Conservation (phyloP, 495 filamentous ascomycete species). For the Aspergillus wentii region DNA sequence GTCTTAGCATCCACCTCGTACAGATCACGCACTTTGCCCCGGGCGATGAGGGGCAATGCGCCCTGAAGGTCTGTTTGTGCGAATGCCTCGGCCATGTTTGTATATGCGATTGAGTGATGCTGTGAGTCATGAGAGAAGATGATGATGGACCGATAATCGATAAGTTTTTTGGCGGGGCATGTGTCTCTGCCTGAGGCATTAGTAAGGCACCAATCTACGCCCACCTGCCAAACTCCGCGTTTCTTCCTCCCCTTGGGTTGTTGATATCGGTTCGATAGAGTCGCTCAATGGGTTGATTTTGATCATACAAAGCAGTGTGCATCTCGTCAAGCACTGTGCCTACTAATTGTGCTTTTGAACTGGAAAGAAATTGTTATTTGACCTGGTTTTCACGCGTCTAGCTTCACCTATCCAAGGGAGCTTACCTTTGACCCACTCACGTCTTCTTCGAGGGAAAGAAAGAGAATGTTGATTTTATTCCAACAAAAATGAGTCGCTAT, state of each 20-base stretch:
- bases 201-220: no score
- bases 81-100: constrained; percentile 41
- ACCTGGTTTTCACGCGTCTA: no score
- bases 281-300: no score
- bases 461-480: constrained; percentile 3
- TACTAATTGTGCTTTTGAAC: no score
- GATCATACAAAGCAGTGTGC: no score
- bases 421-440: no score
- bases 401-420: no score
- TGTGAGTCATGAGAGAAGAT: not conserved
- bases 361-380: no score
- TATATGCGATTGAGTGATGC: constrained; percentile 8
- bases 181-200: not conserved
- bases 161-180: constrained; percentile 4
- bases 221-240: not conserved
- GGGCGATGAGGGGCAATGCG: constrained; percentile 51
- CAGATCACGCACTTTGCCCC: constrained; percentile 79
- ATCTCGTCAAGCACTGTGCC: no score
- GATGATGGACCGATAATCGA: not conserved
- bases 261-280: not conserved
- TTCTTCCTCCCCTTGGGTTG: not conserved
- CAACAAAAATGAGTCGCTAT: constrained; percentile 62
- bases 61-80: constrained; percentile 49
- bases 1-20: constrained; percentile 70
- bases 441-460: no score